Conservation (phyloP, 208 protist genomes). For the Leptomonas pyrrhocoris region DNA sequence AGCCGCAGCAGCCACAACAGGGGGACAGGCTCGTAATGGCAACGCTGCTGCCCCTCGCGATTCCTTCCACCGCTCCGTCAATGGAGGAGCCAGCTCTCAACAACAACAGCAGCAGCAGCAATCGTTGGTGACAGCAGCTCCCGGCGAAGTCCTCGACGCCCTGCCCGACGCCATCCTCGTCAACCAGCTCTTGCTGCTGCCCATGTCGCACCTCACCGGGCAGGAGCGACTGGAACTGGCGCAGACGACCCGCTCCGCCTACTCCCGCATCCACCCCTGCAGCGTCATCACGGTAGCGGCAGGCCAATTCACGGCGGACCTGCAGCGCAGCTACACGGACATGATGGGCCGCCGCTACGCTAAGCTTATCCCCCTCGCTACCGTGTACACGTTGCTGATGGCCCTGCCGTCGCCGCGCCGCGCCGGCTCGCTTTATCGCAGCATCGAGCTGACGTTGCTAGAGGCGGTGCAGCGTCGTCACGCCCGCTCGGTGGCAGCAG, state of each 20-base stretch:
- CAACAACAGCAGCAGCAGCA: slow-evolving; percentile 23
- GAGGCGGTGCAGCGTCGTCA: slow-evolving; percentile 40
- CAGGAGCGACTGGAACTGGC: slow-evolving; percentile 19
- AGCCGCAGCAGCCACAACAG: too few species aligned
- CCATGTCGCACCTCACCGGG: slow-evolving; percentile 40
- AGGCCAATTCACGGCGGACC: slow-evolving; percentile 38
- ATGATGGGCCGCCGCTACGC: slow-evolving; percentile 49
- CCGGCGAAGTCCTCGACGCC: slow-evolving; percentile 18
- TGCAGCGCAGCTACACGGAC: slow-evolving; percentile 56
- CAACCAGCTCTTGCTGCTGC: slow-evolving; percentile 40
- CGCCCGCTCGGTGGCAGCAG: slow-evolving; percentile 19
- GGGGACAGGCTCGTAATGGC: not conserved
- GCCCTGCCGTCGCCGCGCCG: slow-evolving; percentile 57
- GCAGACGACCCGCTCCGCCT: slow-evolving; percentile 35
- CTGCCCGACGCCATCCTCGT: slow-evolving; percentile 37
- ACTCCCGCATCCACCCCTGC: slow-evolving; percentile 61
- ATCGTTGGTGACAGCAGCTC: slow-evolving; percentile 7
- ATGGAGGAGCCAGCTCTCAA: slow-evolving; percentile 1
- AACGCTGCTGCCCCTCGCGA: not conserved
- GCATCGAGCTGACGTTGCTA: slow-evolving; percentile 57
- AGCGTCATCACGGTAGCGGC: slow-evolving; percentile 61
- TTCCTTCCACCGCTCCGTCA: slow-evolving; percentile 9
- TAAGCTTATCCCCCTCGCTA: slow-evolving; percentile 62
- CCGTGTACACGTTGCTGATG: slow-evolving; percentile 45
- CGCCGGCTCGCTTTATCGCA: slow-evolving; percentile 67